These are phyloP conservation scores for Orbilia brochopaga DNA, from an alignment of 2,329 filamentous ascomycete genomes.

Conservation along the genomic window DNA sequence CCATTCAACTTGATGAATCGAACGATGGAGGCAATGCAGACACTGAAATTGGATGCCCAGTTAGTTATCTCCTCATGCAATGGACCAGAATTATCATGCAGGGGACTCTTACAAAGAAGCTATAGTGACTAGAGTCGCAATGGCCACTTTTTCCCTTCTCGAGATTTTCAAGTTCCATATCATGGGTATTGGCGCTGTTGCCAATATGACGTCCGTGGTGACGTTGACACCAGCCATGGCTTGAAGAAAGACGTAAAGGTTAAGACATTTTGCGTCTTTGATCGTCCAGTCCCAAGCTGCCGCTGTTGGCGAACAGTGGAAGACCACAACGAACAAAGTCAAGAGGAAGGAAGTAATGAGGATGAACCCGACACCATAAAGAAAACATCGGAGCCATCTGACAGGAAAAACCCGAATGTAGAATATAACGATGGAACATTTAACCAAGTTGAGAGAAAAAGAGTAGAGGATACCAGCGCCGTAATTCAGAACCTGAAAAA, in stretches of 20 bases:
- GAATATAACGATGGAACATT: slow-evolving; percentile 38
- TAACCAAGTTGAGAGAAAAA: slow-evolving; percentile 40
- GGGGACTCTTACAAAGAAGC: slow-evolving; percentile 33
- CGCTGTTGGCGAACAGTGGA: slow-evolving; percentile 37
- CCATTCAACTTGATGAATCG: slow-evolving; percentile 37
- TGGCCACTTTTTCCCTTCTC: slow-evolving; percentile 35
- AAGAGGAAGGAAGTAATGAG: slow-evolving; percentile 33
- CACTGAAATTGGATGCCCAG: slow-evolving; percentile 1
- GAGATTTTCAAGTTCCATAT: slow-evolving; percentile 49
- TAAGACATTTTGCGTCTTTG: slow-evolving; percentile 34
- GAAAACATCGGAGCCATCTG: slow-evolving; percentile 37
- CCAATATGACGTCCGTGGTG: slow-evolving; percentile 38
- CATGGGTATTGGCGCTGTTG: slow-evolving; percentile 43
- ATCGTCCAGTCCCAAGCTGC: slow-evolving; percentile 49
- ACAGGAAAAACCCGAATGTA: slow-evolving; percentile 44
- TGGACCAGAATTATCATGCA: not conserved
- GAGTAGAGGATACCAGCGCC: slow-evolving; percentile 46
- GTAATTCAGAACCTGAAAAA: slow-evolving; percentile 30
- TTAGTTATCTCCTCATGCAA: not conserved
- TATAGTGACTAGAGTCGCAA: slow-evolving; percentile 32
- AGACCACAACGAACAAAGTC: slow-evolving; percentile 40
- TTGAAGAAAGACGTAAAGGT: slow-evolving; percentile 32
- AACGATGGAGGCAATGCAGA: slow-evolving; percentile 42
- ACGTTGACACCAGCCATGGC: slow-evolving; percentile 46
- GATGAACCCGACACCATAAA: slow-evolving; percentile 33